These are phyloP conservation scores for Sideroxylon spinosum DNA, from an alignment of 179 eudicot genomes.

Conservation along the genomic window DNA sequence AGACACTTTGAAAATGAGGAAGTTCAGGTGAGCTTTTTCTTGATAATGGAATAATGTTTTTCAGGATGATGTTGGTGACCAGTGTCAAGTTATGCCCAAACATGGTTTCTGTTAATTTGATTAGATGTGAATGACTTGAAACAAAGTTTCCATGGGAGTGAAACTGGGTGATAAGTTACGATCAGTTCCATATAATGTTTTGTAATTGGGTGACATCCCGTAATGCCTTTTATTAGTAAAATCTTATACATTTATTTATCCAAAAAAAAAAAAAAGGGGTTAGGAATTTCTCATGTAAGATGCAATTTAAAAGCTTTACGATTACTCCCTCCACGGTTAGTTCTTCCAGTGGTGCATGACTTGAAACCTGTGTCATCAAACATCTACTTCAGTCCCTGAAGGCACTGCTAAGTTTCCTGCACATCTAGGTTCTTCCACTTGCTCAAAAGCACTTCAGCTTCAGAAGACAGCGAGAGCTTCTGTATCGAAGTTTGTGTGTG, in stretches of 20 bases:
- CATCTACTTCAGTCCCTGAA: conserved; percentile 1
- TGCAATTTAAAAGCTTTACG: background rate
- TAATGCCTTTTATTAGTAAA: no score
- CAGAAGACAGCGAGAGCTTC: conserved; percentile 71
- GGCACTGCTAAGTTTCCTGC: background rate
- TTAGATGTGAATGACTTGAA: background rate
- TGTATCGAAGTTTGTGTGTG: conserved; percentile 81
- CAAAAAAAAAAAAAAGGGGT: background rate
- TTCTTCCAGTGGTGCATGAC: background rate
- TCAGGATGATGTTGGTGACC: conserved; percentile 7
- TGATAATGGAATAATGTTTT: background rate
- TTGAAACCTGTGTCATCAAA: conserved; percentile 10
- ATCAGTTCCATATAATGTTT: no score
- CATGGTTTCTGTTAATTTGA: background rate
- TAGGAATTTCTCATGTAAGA: background rate
- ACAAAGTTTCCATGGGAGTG: background rate
- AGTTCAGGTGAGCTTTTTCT: conserved; percentile 54
- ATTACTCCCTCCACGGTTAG: background rate
- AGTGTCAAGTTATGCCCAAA: conserved; percentile 14
- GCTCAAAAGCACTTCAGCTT: conserved; percentile 66
- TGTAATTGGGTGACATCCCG: no score
- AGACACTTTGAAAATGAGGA: conserved; percentile 81
- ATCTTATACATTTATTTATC: no score
- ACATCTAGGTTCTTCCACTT: conserved; percentile 74
- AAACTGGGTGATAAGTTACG: background rate